These are phyloP conservation scores for Rhynchospora pubera DNA, from an alignment of 176 grass and related monocot species.

Conservation along the genomic window DNA sequence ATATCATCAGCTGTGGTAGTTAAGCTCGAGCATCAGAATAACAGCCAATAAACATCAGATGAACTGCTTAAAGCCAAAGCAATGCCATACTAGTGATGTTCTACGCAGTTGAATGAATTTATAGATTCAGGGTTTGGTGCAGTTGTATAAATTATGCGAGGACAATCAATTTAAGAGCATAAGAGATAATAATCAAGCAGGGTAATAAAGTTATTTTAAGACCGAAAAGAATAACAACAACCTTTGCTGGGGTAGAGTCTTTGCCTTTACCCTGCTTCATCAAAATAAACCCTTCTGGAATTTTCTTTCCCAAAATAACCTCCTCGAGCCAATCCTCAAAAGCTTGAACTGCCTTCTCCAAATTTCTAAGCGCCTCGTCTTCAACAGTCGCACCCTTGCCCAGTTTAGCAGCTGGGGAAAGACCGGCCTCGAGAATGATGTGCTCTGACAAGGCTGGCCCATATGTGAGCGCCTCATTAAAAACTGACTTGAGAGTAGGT, in stretches of 20 bases:
- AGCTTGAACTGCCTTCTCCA: constrained; percentile 53
- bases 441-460: constrained; percentile 87
- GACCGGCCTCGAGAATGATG: constrained; percentile 81
- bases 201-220: background rate
- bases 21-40: background rate
- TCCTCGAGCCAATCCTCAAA: constrained; percentile 96
- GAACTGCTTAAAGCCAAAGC: background rate
- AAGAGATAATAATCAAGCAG: background rate
- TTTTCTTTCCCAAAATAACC: constrained; percentile 64
- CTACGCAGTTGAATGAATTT: background rate
- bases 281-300: constrained; percentile 89
- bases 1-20: background rate
- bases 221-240: constrained; percentile 9
- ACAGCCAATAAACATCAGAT: background rate
- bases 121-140: background rate
- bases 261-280: constrained; percentile 67
- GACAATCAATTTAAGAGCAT: background rate
- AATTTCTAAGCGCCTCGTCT: constrained; percentile 45
- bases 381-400: constrained; percentile 41
- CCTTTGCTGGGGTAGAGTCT: constrained; percentile 34
- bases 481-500: constrained; percentile 58
- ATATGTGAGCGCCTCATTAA: constrained; percentile 63
- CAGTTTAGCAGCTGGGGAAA: constrained; percentile 65
- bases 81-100: background rate
- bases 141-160: background rate